A percentile compares a stretch with the other conserved stretches of the same genome.
Conservation (phyloP, 1,284 basidiomycete genomes). For the Dichomitus squalens region DNA sequence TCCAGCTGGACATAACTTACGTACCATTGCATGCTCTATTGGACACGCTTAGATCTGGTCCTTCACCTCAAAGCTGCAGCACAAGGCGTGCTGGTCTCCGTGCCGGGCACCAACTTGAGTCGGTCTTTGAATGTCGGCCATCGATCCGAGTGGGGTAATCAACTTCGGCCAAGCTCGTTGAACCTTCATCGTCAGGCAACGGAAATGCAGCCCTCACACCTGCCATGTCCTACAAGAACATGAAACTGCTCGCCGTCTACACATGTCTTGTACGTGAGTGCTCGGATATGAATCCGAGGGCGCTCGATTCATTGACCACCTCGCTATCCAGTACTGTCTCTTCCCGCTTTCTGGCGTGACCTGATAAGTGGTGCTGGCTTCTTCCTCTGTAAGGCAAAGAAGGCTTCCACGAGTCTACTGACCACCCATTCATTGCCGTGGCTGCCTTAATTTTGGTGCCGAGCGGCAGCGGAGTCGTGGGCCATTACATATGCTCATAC, state of each 20-base stretch:
- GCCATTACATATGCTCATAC: background rate
- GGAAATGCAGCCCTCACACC: background rate
- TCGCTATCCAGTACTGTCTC: background rate
- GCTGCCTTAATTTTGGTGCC: no score
- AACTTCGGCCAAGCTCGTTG: background rate
- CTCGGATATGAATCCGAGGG: background rate
- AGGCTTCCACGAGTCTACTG: slow-evolving; percentile 10
- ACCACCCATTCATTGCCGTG: background rate
- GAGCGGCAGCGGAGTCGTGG: no score
- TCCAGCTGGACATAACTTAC: no score
- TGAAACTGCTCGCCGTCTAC: background rate
- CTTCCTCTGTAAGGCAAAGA: background rate
- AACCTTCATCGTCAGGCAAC: background rate
- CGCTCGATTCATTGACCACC: background rate
- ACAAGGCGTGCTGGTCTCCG: no score
- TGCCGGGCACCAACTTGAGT: no score
- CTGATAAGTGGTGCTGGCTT: background rate
- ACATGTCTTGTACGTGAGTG: background rate
- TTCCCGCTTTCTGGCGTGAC: background rate
- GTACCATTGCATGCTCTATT: no score
- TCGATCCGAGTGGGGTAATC: no score
- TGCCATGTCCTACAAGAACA: background rate
- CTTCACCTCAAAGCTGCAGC: no score
- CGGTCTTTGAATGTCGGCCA: no score
- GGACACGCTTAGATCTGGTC: no score